phyloP scores from a whole-genome alignment of 768 basidiomycete species.

The Suillus lakei region DNA sequence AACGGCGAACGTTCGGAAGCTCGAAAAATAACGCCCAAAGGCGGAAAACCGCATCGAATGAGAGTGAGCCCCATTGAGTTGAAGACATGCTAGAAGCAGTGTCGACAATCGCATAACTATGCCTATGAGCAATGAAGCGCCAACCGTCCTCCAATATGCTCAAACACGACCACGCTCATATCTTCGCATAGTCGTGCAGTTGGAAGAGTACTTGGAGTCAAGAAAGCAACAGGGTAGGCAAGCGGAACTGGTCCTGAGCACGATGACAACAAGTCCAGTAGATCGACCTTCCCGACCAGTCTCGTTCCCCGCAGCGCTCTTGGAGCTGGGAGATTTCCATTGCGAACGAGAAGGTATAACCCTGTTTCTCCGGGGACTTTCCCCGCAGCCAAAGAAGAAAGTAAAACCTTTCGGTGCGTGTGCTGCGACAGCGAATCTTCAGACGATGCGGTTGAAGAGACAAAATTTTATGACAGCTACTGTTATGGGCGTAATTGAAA shows the following conservation, averaged over 20 bases:
- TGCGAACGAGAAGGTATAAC: slow-evolving; percentile 52
- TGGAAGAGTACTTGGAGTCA: slow-evolving; percentile 38
- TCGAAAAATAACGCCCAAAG: slow-evolving; percentile 52
- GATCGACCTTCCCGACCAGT: slow-evolving; percentile 53
- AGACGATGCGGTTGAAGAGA: slow-evolving; percentile 50
- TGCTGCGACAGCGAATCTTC: slow-evolving; percentile 90
- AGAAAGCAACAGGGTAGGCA: slow-evolving; percentile 62
- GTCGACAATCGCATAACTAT: slow-evolving; percentile 86
- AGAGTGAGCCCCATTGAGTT: slow-evolving; percentile 96
- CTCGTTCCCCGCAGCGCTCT: slow-evolving; percentile 66
- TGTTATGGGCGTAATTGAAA: background rate
- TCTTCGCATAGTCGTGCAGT: slow-evolving; percentile 70
- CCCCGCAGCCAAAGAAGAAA: slow-evolving; percentile 75
- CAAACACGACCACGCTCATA: slow-evolving; percentile 69
- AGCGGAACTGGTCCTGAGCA: slow-evolving; percentile 40
- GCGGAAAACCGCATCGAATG: slow-evolving; percentile 52
- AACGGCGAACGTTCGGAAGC: slow-evolving; percentile 57
- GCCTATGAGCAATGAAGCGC: slow-evolving; percentile 79
- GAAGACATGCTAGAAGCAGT: slow-evolving; percentile 44
- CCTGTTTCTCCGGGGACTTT: slow-evolving; percentile 94
- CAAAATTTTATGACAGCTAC: slow-evolving; percentile 24
- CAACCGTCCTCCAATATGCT: slow-evolving; percentile 40
- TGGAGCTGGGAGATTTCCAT: slow-evolving; percentile 79
- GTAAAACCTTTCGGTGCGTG: slow-evolving; percentile 62
- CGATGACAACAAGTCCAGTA: slow-evolving; percentile 36